phyloP scores from a whole-genome alignment of 768 basidiomycete species.

The Daedalea quercina region DNA sequence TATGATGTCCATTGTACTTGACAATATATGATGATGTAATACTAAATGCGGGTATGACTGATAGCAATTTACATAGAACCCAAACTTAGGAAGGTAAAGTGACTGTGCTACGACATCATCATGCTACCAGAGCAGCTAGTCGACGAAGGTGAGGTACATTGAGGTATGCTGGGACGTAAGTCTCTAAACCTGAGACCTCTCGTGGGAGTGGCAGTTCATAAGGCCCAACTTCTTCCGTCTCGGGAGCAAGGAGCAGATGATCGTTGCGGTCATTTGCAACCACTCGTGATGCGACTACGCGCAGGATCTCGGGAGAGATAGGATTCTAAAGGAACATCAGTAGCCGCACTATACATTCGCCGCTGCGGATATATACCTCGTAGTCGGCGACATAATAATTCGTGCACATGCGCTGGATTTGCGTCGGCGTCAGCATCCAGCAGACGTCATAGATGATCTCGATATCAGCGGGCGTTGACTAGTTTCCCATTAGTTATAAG shows the following conservation, averaged over 20 bases:
- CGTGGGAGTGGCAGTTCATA: constrained; percentile 92
- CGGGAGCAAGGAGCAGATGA: constrained; percentile 90
- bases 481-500: constrained; percentile 8
- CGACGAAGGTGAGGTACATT: constrained; percentile 86
- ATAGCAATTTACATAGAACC: background rate
- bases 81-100: constrained; percentile 8
- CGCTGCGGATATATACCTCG: constrained; percentile 77
- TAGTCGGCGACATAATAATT: constrained; percentile 99
- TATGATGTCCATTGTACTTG: background rate
- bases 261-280: constrained; percentile 96
- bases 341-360: background rate
- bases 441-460: constrained; percentile 99
- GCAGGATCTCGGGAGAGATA: constrained; percentile 94
- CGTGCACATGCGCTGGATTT: constrained; percentile 98
- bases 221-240: constrained; percentile 94
- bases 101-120: constrained; percentile 17
- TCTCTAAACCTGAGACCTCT: constrained; percentile 93
- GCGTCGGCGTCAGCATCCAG: constrained; percentile 99
- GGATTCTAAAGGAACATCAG: constrained; percentile 56
- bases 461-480: constrained; percentile 92
- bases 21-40: background rate
- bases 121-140: constrained; percentile 81
- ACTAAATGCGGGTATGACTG: background rate
- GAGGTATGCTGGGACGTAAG: constrained; percentile 89
- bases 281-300: constrained; percentile 93